Evolutionary conservation across 768 basidiomycete genomes (phyloP).

Genomic region (Pholiota molesta): DNA sequence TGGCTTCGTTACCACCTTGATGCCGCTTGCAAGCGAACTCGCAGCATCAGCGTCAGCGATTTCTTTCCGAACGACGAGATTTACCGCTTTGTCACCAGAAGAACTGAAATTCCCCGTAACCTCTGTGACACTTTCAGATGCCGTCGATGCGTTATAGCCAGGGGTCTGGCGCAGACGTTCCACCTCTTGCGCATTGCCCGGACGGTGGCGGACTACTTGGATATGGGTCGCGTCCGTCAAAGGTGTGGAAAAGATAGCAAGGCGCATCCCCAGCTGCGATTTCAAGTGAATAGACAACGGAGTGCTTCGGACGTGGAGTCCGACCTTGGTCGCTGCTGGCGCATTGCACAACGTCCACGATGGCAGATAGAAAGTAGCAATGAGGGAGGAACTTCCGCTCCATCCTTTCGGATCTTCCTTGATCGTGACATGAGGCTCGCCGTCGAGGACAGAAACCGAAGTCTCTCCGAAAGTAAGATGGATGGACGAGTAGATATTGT

Average conservation of each 20-base stretch:
- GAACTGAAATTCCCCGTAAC: slow-evolving; percentile 15
- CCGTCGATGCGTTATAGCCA: not conserved
- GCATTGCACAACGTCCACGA: slow-evolving; percentile 31
- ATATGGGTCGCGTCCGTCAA: slow-evolving; percentile 32
- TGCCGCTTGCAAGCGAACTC: not conserved
- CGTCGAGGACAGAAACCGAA: not conserved
- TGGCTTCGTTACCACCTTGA: not conserved
- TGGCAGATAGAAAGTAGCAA: slow-evolving; percentile 39
- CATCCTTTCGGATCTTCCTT: slow-evolving; percentile 37
- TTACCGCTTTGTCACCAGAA: slow-evolving; percentile 10
- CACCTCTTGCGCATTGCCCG: slow-evolving; percentile 22
- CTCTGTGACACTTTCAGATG: not conserved
- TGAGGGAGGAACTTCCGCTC: slow-evolving; percentile 35
- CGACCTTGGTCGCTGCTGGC: slow-evolving; percentile 22
- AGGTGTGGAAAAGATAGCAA: slow-evolving; percentile 30
- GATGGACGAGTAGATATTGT: slow-evolving; percentile 37
- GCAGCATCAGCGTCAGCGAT: slow-evolving; percentile 21
- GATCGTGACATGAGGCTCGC: slow-evolving; percentile 21
- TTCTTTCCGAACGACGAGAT: slow-evolving; percentile 25
- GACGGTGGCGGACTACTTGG: slow-evolving; percentile 31
- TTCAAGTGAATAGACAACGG: slow-evolving; percentile 19
- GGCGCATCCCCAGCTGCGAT: slow-evolving; percentile 26
- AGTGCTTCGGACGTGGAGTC: slow-evolving; percentile 29
- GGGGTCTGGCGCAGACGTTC: slow-evolving; percentile 10
- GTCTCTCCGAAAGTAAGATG: slow-evolving; percentile 37